Evolutionary conservation across 305 asterid species (phyloP).

Genomic region (Euphrasia arctica): DNA sequence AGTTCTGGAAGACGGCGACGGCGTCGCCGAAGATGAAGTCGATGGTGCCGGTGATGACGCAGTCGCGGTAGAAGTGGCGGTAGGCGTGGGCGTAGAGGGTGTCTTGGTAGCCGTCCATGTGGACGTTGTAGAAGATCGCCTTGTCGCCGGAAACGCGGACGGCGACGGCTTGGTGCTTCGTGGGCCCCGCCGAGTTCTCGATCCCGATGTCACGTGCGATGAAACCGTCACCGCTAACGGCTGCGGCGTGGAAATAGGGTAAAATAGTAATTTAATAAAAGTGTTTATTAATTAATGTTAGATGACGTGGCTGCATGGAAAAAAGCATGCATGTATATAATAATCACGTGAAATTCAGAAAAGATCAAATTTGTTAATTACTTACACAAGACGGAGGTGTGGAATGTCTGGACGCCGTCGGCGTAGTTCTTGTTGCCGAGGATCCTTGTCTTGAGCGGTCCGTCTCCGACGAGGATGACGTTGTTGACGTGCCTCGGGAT

Average conservation of each 20-base stretch:
- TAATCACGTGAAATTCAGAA: no score
- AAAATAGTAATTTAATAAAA: no score
- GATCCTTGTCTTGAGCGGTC: constrained; percentile 64
- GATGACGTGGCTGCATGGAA: no score
- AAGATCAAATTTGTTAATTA: not conserved
- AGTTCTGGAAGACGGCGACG: constrained; percentile 15
- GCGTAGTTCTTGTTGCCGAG: constrained; percentile 51
- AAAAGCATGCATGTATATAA: no score
- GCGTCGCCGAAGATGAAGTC: constrained; percentile 19
- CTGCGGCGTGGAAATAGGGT: constrained; percentile 24
- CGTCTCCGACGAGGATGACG: constrained; percentile 68
- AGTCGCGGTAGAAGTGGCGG: constrained; percentile 16
- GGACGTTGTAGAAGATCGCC: constrained; percentile 14
- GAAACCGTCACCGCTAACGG: constrained; percentile 7
- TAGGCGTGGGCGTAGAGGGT: constrained; percentile 17
- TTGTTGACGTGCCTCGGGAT: constrained; percentile 41
- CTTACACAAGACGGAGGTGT: constrained; percentile 58
- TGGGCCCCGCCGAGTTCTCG: constrained; percentile 18
- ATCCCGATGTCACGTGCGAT: constrained; percentile 10
- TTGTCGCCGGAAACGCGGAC: constrained; percentile 12
- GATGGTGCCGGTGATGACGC: constrained; percentile 9
- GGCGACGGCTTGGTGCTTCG: constrained; percentile 11
- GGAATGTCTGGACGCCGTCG: constrained; percentile 49
- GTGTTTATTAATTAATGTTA: no score
- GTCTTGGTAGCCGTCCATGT: constrained; percentile 16